Evolutionary conservation across 2,329 filamentous ascomycete genomes (phyloP).

Genomic region (Cryoendolithus antarcticus): DNA sequence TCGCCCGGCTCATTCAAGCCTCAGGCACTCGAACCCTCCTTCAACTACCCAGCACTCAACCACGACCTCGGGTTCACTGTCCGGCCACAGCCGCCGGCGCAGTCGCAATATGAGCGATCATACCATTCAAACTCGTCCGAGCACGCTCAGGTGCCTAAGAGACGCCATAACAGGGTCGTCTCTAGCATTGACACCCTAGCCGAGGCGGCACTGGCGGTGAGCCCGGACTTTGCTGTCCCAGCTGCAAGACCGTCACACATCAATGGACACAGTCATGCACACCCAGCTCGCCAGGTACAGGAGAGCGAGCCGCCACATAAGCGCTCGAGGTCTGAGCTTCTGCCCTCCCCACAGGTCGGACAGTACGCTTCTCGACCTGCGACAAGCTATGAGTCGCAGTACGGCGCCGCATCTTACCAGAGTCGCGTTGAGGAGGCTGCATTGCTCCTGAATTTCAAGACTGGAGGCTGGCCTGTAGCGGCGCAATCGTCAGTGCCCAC

Average conservation of each 20-base stretch:
- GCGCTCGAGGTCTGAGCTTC: slow-evolving; percentile 47
- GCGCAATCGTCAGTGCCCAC: slow-evolving; percentile 6
- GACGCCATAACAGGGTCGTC: background rate
- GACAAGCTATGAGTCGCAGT: slow-evolving; percentile 32
- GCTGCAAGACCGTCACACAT: background rate
- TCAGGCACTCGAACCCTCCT: slow-evolving; percentile 20
- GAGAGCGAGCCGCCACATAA: slow-evolving; percentile 43
- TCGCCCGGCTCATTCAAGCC: slow-evolving; percentile 17
- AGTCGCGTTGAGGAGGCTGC: slow-evolving; percentile 34
- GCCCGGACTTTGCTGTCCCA: slow-evolving; percentile 13
- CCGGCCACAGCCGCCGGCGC: slow-evolving; percentile 2
- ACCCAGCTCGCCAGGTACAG: slow-evolving; percentile 9
- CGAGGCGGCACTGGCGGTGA: slow-evolving; percentile 29
- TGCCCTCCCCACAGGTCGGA: slow-evolving; percentile 32
- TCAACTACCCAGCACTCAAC: slow-evolving; percentile 22
- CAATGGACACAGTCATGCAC: slow-evolving; percentile 9
- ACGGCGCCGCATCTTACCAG: slow-evolving; percentile 13
- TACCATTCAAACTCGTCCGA: background rate
- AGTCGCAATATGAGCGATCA: slow-evolving; percentile 1
- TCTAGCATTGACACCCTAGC: slow-evolving; percentile 33
- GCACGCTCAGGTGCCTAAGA: background rate
- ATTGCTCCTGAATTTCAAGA: slow-evolving; percentile 32
- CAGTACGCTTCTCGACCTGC: slow-evolving; percentile 29
- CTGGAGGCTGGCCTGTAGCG: slow-evolving; percentile 15
- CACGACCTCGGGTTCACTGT: slow-evolving; percentile 7